phyloP scores from a whole-genome alignment of 2,329 filamentous ascomycete genomes.

The Tympanopsis confertula region DNA sequence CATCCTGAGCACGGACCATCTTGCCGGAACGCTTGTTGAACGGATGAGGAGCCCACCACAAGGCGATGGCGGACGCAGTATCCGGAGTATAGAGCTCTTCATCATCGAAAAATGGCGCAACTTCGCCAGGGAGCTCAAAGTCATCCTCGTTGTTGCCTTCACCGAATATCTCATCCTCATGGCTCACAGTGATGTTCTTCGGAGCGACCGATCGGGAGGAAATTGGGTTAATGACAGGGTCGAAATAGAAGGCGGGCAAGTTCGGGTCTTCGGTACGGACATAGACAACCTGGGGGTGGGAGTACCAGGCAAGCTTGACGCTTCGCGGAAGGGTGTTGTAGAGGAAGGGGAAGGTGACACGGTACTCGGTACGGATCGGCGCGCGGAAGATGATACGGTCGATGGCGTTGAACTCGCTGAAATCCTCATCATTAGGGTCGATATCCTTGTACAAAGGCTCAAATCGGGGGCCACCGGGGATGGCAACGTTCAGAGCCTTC shows the following conservation, averaged over 20 bases:
- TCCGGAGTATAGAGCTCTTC: constrained; percentile 82
- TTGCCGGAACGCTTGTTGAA: constrained; percentile 87
- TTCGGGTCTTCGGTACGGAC: constrained; percentile 77
- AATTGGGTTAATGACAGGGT: constrained; percentile 94
- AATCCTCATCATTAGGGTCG: constrained; percentile 96
- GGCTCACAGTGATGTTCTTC: constrained; percentile 82
- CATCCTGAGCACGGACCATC: constrained; percentile 95
- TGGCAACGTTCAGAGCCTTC: constrained; percentile 91
- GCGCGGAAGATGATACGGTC: constrained; percentile 97
- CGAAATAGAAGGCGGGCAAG: constrained; percentile 92
- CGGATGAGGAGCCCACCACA: constrained; percentile 98
- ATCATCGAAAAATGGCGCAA: constrained; percentile 81
- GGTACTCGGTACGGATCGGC: constrained; percentile 88
- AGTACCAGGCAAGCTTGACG: constrained; percentile 88
- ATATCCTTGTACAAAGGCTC: constrained; percentile 98
- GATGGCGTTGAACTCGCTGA: constrained; percentile 98
- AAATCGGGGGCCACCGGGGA: constrained; percentile 93
- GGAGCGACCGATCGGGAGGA: constrained; percentile 87
- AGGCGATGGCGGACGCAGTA: constrained; percentile 77
- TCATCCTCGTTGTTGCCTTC: constrained; percentile 65
- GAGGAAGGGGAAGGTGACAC: constrained; percentile 84
- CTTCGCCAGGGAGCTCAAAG: constrained; percentile 68
- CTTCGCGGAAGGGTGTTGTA: constrained; percentile 95
- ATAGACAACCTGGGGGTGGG: constrained; percentile 85
- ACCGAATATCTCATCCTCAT: constrained; percentile 91